These are phyloP conservation scores for Phaeodactylum tricornutum DNA, from an alignment of 108 stramenopile species.

Conservation along the genomic window DNA sequence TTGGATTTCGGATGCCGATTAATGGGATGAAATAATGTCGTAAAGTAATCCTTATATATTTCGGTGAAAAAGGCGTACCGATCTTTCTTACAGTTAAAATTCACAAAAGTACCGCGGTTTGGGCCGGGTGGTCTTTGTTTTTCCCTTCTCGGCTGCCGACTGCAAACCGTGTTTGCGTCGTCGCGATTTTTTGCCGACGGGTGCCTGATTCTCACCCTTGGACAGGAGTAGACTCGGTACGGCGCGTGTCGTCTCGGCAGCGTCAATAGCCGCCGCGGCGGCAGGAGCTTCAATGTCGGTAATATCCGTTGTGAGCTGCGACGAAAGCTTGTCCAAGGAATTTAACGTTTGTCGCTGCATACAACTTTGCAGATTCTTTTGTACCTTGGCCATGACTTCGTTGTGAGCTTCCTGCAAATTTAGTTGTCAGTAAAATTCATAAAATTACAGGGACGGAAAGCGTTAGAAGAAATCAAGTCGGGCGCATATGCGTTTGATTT, in stretches of 20 bases:
- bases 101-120: slow-evolving; percentile 10
- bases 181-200: not conserved
- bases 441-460: not conserved
- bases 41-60: no score
- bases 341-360: no score
- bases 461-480: slow-evolving; percentile 2
- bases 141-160: not conserved
- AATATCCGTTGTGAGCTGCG: no score
- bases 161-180: not conserved
- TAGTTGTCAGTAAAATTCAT: not conserved
- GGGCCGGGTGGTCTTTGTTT: not conserved
- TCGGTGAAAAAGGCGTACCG: no score
- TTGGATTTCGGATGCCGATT: no score
- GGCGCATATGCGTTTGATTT: not conserved
- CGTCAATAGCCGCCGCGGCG: no score
- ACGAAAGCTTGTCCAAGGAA: no score
- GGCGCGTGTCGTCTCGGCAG: no score
- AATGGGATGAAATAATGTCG: no score
- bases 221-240: no score
- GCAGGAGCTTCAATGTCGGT: not conserved
- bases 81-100: no score
- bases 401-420: slow-evolving; percentile 40
- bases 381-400: slow-evolving; percentile 42
- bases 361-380: not conserved
- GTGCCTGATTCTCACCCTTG: slow-evolving; percentile 10